phyloP scores from a whole-genome alignment of 2,329 filamentous ascomycete species.

The Parascedosporium putredinis region DNA sequence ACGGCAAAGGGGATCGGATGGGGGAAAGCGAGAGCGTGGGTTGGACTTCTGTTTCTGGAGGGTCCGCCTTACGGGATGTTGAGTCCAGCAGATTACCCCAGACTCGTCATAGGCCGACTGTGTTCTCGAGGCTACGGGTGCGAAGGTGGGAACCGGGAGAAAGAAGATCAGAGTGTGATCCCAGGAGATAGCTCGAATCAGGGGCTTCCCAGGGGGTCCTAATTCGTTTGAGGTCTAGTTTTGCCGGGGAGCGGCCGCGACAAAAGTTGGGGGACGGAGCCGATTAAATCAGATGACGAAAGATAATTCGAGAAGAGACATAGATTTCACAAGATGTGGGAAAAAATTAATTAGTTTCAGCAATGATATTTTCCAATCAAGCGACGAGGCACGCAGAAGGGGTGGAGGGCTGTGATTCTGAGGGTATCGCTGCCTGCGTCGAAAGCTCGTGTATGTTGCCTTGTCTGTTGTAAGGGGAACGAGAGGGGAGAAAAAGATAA shows the following conservation, averaged over 20 bases:
- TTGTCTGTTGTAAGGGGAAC: too few relatives aligned
- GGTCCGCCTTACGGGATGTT: neutral
- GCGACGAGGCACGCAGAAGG: too few relatives aligned
- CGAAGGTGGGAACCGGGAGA: neutral
- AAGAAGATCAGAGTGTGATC: conserved; percentile 3
- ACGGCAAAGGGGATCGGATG: neutral
- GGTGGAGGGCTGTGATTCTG: too few relatives aligned
- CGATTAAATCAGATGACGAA: neutral
- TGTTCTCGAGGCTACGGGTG: neutral
- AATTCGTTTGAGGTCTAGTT: conserved; percentile 1
- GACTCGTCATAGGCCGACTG: neutral
- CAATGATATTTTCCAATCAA: too few relatives aligned
- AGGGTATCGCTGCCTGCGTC: too few relatives aligned
- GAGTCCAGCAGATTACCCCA: neutral
- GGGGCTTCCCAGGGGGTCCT: neutral
- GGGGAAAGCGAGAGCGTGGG: neutral
- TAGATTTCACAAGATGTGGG: too few relatives aligned
- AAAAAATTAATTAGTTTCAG: too few relatives aligned
- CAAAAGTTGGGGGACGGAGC: neutral
- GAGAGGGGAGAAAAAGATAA: too few relatives aligned
- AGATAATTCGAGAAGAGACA: neutral
- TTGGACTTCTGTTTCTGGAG: conserved; percentile 1
- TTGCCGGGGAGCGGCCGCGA: conserved; percentile 1
- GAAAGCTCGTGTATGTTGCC: too few relatives aligned
- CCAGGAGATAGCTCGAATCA: neutral